These are phyloP conservation scores for Prunus yedoensis DNA, from an alignment of 331 rosid genomes.

Conservation along the genomic window DNA sequence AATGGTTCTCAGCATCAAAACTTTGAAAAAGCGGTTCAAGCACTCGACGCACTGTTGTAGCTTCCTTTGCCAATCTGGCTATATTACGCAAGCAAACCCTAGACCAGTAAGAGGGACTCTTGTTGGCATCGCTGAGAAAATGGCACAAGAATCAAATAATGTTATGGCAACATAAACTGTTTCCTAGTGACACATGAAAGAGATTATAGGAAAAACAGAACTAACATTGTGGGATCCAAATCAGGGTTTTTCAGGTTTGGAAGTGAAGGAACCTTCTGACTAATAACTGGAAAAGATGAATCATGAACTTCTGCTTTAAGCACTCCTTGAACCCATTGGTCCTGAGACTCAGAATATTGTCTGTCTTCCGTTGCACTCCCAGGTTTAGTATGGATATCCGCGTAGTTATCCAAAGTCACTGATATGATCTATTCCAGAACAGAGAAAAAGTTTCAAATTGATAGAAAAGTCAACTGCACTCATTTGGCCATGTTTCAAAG, in stretches of 20 bases:
- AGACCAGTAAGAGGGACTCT: constrained; percentile 85
- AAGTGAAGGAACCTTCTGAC: constrained; percentile 43
- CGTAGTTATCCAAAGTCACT: constrained; percentile 80
- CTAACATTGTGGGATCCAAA: constrained; percentile 55
- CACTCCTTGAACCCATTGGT: constrained; percentile 46
- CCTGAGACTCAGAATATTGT: constrained; percentile 35
- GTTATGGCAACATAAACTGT: constrained; percentile 1
- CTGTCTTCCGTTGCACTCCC: constrained; percentile 38
- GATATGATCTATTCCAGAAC: constrained; percentile 64
- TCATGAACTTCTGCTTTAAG: constrained; percentile 36
- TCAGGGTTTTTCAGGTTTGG: constrained; percentile 37
- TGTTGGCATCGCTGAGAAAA: constrained; percentile 60
- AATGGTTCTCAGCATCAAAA: constrained; percentile 72
- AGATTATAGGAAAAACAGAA: not conserved
- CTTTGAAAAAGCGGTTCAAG: constrained; percentile 85
- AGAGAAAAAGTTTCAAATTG: constrained; percentile 25
- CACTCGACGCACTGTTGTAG: constrained; percentile 73
- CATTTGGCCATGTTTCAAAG: not conserved
- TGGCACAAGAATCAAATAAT: constrained; percentile 22
- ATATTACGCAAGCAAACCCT: constrained; percentile 75
- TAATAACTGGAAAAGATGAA: constrained; percentile 37
- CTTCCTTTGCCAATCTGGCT: constrained; percentile 79
- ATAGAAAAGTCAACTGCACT: constrained; percentile 11
- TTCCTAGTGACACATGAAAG: constrained; percentile 21
- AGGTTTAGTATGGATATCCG: constrained; percentile 37